A percentile compares a stretch with the other conserved stretches of the same genome.
These are phyloP conservation scores for Plantago coronopus DNA, from an alignment of 305 asterid genomes.

Conservation along the genomic window DNA sequence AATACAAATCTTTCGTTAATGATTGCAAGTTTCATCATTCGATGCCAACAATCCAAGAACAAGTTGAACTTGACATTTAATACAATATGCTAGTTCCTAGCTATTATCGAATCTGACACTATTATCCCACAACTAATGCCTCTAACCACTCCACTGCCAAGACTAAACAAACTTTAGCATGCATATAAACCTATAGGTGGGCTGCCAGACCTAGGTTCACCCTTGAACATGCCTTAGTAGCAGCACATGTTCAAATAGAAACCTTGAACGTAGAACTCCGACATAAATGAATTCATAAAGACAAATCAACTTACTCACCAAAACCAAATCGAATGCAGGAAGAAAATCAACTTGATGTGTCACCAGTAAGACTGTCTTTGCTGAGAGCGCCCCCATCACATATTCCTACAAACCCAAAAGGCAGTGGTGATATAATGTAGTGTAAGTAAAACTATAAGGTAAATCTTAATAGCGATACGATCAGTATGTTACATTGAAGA, in stretches of 20 bases:
- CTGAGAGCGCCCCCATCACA: slow-evolving; percentile 69
- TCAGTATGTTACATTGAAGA: slow-evolving; percentile 56
- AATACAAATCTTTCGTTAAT: neutral
- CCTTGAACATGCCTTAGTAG: no score
- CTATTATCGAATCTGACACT: no score
- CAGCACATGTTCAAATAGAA: neutral
- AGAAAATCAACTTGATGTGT: slow-evolving; percentile 98
- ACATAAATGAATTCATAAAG: neutral
- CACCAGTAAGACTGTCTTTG: slow-evolving; percentile 76
- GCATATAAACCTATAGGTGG: no score
- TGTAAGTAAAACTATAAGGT: slow-evolving; percentile 1
- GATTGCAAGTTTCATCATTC: neutral
- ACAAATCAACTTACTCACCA: slow-evolving; percentile 60
- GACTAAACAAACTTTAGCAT: no score
- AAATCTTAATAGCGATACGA: neutral
- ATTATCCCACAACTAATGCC: no score
- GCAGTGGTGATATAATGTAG: slow-evolving; percentile 14
- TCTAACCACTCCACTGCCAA: no score
- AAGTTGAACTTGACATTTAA: no score
- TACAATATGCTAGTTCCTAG: no score
- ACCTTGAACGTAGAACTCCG: neutral
- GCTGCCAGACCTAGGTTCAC: no score
- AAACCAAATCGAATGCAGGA: slow-evolving; percentile 72
- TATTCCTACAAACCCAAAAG: slow-evolving; percentile 53
- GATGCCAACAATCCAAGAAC: neutral